Evolutionary conservation across 2,329 filamentous ascomycete genomes (phyloP), one percentile per base, ranked within the genome.

Genomic region (Aspergillus neoniger): DNA sequence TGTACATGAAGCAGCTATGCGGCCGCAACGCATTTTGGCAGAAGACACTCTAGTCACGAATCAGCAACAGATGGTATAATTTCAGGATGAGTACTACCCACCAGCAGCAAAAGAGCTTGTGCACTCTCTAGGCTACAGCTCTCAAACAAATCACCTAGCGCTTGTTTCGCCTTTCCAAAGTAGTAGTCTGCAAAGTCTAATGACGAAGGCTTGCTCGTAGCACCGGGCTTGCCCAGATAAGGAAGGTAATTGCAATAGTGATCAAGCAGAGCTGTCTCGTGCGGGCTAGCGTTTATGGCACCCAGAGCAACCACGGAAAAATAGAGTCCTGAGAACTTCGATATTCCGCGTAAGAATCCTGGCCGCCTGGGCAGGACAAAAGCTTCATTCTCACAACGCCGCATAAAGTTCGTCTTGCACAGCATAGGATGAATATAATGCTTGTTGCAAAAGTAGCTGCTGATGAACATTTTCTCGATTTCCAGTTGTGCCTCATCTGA

Each of bases 1-100:
- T 74, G 57, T 74, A 73, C 69, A 75, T 71, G 62, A 72, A 74
- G 59, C 72, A 74, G 57, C 68, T 70, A 63, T 76, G 73, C 9
- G 72, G 72, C 28, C 72, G 71, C 21, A 75, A 48, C 5, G 73
- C 71, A 56, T 75, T 71, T 56, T 75, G 73, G 44, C 70, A 74
- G 52, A 71, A 75, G 10, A 74, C 62, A 30, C 60, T 65, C 65
- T 67, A 32, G 12, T 3, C 17, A 52, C 4, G 21, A 2, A 50
- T 30, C 15, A 36, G 14, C 25, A 54, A n/a, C n/a, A 39, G 41
- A 10, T 3, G 15, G 30, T 32, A 25, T 19, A 12, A 28, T 28
- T n/a, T 28, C 25, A 15, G 15, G 17, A 17, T 9, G 3, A 17
- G 25, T n/a, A 41, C 17, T 36, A 7, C 61, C 17, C 30, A 65